Base-by-base conservation (phyloP, 2,329 filamentous ascomycete genomes). In the Parascedosporium putredinis region DNA sequence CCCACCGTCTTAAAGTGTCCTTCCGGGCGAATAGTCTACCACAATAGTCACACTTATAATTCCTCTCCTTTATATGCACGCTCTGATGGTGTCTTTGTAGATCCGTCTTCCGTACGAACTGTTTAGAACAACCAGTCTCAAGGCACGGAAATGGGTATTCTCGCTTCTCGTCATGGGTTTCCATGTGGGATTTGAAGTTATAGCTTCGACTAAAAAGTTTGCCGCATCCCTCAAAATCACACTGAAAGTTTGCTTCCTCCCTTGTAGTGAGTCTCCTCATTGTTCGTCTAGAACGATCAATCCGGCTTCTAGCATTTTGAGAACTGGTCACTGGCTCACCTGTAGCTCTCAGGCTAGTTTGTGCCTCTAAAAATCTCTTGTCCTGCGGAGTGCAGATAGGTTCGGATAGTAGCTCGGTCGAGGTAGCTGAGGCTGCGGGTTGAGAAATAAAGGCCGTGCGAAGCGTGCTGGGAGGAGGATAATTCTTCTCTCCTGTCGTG, bases 121-220 rank as follows among this genome's bases (percentile, higher is more conserved):
- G 78, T 67, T 84, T 88, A 56, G 68, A 74, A 66, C 89, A 95
- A 48, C 74, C 76, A 2, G 73, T 64, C 25, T 80, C 68, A 1
- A 69, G 69, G 64, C 89, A 95, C 1, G 74, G 72, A 59, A 88
- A 84, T 0, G 83, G 81, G 58, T 86, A 86, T 58, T 79, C 78
- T 51, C 84, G 75, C 52, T 78, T 75, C 12, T 86, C 81, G 60
- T 93, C 81, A 60, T 95, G 89, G 1, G 83, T 90, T 60, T 90
- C 84, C 74, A 90, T 76, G 63, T 95, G 89, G 25, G 88, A 85
- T 60, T 86, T 89, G 68, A 83, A 88, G 66, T 95, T 95, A 69
- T 91, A 94, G 58, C 80, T 84, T 54, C 89, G 75, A 55, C 86
- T 87, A 62, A 95, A 95, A 14, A 84, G 76, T 63, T 84, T 87